Conservation (phyloP, 1,139 yeast genomes). For the Saccharomyces hybrid region DNA sequence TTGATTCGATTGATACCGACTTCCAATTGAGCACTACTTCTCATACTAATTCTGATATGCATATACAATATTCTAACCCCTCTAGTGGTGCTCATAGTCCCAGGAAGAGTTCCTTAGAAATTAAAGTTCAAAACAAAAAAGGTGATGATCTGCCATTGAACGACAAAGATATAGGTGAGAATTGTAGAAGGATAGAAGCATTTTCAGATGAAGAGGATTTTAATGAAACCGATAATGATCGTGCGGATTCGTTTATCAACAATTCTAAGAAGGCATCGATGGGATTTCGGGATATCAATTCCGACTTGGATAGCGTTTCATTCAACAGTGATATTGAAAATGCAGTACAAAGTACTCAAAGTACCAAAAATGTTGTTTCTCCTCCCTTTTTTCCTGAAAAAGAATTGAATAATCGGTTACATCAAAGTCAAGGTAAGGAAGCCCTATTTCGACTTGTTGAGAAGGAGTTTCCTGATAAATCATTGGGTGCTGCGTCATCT, state of each 20-base stretch:
- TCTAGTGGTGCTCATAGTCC: conserved; percentile 8
- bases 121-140: conserved; percentile 17
- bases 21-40: conserved; percentile 16
- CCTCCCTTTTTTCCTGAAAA: background rate
- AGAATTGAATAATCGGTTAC: background rate
- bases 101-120: conserved; percentile 18
- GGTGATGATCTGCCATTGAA: conserved; percentile 7
- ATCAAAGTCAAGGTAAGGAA: background rate
- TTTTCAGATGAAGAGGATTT: conserved; percentile 19
- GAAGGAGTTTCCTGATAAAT: background rate
- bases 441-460: background rate
- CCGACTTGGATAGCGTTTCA: background rate
- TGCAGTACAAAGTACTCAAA: background rate
- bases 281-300: background rate
- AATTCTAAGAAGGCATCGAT: background rate
- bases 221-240: background rate
- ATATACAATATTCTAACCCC: conserved; percentile 13
- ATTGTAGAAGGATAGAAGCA: conserved; percentile 11
- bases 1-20: conserved; percentile 13
- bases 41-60: conserved; percentile 9
- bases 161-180: conserved; percentile 6
- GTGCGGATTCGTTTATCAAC: background rate
- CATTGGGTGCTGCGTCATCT: background rate
- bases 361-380: background rate
- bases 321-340: background rate